Evolutionary conservation across 495 filamentous ascomycete species (phyloP).

Genomic region (Talaromyces adpressus): DNA sequence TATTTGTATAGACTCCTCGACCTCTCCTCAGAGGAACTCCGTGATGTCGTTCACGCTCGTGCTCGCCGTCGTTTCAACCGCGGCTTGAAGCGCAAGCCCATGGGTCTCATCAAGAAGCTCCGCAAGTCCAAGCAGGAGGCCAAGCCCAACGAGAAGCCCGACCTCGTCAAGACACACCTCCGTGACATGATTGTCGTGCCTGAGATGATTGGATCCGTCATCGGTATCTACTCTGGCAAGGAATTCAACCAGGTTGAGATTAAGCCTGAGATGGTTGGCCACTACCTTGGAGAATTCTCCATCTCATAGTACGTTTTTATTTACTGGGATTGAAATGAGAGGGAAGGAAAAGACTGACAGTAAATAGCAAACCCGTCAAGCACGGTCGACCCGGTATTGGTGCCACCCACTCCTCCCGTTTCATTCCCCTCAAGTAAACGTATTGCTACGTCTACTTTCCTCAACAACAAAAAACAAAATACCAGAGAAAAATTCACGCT

Average conservation of each 20-base stretch:
- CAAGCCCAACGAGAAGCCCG: conserved; percentile 99
- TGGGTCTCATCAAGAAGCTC: conserved; percentile 99
- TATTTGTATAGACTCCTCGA: conserved; percentile 71
- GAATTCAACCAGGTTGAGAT: conserved; percentile 99
- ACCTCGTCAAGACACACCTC: conserved; percentile 97
- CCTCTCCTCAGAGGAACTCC: conserved; percentile 96
- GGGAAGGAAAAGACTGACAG: conserved; percentile 13
- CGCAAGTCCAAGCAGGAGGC: conserved; percentile 99
- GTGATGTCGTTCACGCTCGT: conserved; percentile 97
- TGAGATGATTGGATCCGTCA: conserved; percentile 97
- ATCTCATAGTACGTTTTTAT: conserved; percentile 75
- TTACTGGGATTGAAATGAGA: too few species aligned
- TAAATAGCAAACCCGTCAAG: conserved; percentile 92
- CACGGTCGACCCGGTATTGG: conserved; percentile 99
- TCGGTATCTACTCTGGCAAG: conserved; percentile 99
- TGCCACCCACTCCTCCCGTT: conserved; percentile 99
- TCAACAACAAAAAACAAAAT: background rate
- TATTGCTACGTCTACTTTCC: conserved; percentile 4
- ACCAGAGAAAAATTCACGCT: conserved; percentile 7
- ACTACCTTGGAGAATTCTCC: conserved; percentile 98
- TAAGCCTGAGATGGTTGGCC: conserved; percentile 99
- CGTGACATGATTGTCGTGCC: conserved; percentile 99
- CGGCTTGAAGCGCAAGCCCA: conserved; percentile 98
- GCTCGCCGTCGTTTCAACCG: conserved; percentile 99
- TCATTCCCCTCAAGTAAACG: conserved; percentile 98